Evolutionary conservation across 148 eudicot genomes (phyloP).

Genomic region (Dysphania ambrosioides): DNA sequence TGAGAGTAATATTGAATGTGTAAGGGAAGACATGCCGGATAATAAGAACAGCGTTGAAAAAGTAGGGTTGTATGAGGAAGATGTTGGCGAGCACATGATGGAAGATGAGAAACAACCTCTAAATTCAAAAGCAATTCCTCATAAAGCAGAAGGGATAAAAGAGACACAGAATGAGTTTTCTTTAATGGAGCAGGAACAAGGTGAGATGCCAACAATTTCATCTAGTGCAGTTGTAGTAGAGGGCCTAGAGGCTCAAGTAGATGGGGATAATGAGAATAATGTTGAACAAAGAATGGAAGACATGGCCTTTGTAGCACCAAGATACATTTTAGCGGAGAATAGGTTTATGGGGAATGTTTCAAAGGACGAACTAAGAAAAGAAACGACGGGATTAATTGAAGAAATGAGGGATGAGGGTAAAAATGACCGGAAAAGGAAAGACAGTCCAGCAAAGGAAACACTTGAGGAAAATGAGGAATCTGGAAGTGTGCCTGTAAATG

Average conservation of each 20-base stretch:
- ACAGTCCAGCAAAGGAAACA: background rate
- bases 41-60: too few species aligned
- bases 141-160: too few species aligned
- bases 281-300: constrained; percentile 27
- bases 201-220: too few species aligned
- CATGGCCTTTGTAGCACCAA: constrained; percentile 18
- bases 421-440: background rate
- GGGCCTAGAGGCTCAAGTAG: too few species aligned
- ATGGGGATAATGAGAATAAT: constrained; percentile 16
- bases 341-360: background rate
- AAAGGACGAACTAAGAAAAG: constrained; percentile 20
- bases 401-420: constrained; percentile 33
- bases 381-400: constrained; percentile 31
- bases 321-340: constrained; percentile 11
- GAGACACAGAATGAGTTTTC: too few species aligned
- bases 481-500: background rate
- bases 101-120: too few species aligned
- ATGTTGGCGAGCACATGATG: too few species aligned
- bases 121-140: too few species aligned
- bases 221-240: too few species aligned
- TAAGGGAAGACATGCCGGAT: constrained; percentile 18
- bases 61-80: too few species aligned
- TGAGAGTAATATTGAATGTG: constrained; percentile 23
- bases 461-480: constrained; percentile 14
- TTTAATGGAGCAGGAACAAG: too few species aligned